phyloP scores from a whole-genome alignment of 2,329 filamentous ascomycete species.

The Venturia aucupariae region DNA sequence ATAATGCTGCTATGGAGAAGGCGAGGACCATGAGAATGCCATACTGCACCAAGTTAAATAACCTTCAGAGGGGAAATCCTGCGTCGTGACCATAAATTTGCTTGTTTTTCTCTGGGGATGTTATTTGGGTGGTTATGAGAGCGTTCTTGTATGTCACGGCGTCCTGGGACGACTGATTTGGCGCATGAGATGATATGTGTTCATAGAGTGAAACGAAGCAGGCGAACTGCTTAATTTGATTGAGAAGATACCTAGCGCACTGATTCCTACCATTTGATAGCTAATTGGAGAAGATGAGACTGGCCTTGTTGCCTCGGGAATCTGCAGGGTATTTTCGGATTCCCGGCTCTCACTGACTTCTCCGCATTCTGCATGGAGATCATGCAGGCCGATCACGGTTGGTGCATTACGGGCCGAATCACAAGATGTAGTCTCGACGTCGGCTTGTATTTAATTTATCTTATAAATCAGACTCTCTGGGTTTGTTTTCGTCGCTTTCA shows the following conservation, averaged over 20 bases:
- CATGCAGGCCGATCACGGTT: slow-evolving; percentile 1
- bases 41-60: slow-evolving; percentile 47
- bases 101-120: neutral
- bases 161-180: neutral
- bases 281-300: neutral
- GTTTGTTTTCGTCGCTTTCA: too few species aligned
- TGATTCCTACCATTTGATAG: neutral
- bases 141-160: neutral
- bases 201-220: neutral
- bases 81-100: neutral
- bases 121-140: neutral
- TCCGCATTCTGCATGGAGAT: neutral
- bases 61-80: neutral
- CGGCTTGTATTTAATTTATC: too few species aligned
- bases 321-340: neutral
- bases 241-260: neutral
- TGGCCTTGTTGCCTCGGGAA: neutral
- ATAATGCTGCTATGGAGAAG: slow-evolving; percentile 66
- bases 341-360: neutral
- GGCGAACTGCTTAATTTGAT: neutral
- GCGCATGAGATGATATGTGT: neutral
- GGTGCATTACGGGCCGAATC: neutral
- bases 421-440: neutral
- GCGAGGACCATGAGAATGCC: slow-evolving; percentile 54
- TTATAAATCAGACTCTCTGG: too few species aligned